Evolutionary conservation across 2,329 filamentous ascomycete genomes (phyloP), one percentile per base, ranked within the genome.

Genomic region (Elsinoe fawcettii): DNA sequence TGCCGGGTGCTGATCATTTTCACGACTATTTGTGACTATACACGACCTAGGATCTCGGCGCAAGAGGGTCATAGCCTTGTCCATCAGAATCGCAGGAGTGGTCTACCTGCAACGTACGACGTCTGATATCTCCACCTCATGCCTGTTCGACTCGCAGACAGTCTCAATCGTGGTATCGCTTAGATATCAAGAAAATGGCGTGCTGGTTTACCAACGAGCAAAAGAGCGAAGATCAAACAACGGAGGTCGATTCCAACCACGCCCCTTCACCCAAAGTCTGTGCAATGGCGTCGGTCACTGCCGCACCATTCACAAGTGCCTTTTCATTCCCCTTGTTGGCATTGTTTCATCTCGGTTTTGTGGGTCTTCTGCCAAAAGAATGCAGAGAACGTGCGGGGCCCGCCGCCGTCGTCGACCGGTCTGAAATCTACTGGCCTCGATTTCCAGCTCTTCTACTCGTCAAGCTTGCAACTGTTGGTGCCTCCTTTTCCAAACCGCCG

Each of bases 401-500:
- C 11, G 32, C 32, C 32, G 30, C 16, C 49, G 18, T 49, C 44
- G 18, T 30, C 9, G 23, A 25, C 3, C 23, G 44, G 18, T 16
- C 25, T 12, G 23, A 37, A 37, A n/a, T 37, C 34, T n/a, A 37
- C 14, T 37, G 34, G 34, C 34, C 34, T 6, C 9, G 27, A 30
- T 30, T 30, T 9, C 27, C 5, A 30, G 27, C 27, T 37, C 34
- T 37, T 14, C 30, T 5, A 5, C 30, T 32, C 30, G 30, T 6
- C 30, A 32, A 32, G n/a, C n/a, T 32, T 12, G 6, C 30, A 37
- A 25, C 49, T 53, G 49, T 53, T 53, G 49, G 49, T 37, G 34
- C 34, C 49, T 53, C 49, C 32, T 30, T 37, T 53, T 53, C 30
- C 49, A 53, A 53, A 53, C 30, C 49, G 49, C 30, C 49, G 49